phyloP scores from a whole-genome alignment of 768 basidiomycete species.

The Mycena albidolilacea region DNA sequence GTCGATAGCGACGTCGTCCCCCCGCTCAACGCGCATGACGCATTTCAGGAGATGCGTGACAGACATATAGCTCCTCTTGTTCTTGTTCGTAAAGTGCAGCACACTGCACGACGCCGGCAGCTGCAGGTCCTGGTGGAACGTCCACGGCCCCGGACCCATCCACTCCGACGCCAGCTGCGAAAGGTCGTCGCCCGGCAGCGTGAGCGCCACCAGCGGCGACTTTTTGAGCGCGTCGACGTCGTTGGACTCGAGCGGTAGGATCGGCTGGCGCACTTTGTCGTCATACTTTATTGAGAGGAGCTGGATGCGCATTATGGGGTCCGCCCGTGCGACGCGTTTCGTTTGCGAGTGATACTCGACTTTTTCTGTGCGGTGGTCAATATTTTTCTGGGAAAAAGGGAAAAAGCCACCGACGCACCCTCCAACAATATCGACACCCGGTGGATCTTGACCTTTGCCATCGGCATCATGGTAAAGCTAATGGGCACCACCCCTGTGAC shows the following conservation, averaged over 20 bases:
- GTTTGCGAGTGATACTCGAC: slow-evolving; percentile 84
- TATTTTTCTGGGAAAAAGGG: background rate
- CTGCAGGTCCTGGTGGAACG: slow-evolving; percentile 75
- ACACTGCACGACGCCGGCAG: slow-evolving; percentile 75
- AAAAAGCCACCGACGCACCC: slow-evolving; percentile 63
- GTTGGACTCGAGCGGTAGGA: slow-evolving; percentile 86
- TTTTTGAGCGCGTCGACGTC: slow-evolving; percentile 71
- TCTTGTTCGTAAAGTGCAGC: slow-evolving; percentile 86
- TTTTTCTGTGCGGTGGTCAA: slow-evolving; percentile 67
- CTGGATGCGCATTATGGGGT: slow-evolving; percentile 71
- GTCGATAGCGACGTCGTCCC: slow-evolving; percentile 77
- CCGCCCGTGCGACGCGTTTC: slow-evolving; percentile 77
- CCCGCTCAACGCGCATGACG: slow-evolving; percentile 86
- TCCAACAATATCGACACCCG: slow-evolving; percentile 82
- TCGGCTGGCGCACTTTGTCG: slow-evolving; percentile 67
- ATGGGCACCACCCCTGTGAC: slow-evolving; percentile 77
- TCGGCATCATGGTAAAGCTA: slow-evolving; percentile 84
- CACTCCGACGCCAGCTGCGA: slow-evolving; percentile 71
- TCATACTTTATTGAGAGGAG: slow-evolving; percentile 75
- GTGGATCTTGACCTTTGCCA: slow-evolving; percentile 87
- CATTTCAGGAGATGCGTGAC: slow-evolving; percentile 87
- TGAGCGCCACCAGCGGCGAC: slow-evolving; percentile 75
- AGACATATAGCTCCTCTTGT: slow-evolving; percentile 79
- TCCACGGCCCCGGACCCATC: slow-evolving; percentile 93
- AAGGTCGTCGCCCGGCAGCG: slow-evolving; percentile 64